Conservation (phyloP, 2,329 filamentous ascomycete genomes). For the Fusarium sororula region DNA sequence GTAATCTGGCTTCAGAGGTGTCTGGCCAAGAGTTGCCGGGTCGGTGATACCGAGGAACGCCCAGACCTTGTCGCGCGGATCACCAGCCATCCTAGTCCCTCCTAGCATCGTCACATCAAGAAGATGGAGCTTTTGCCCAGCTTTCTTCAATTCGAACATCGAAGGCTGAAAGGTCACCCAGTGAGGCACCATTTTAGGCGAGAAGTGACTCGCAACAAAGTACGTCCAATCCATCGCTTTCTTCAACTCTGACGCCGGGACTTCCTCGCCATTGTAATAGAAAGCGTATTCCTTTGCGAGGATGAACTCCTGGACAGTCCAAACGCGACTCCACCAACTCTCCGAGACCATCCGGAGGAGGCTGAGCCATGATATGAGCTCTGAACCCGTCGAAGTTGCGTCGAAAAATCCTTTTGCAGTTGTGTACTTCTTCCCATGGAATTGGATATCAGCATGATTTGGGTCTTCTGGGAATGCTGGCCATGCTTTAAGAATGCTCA, state of each 20-base stretch:
- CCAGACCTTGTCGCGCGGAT: constrained; percentile 18
- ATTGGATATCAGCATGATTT: not conserved
- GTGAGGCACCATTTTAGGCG: not conserved
- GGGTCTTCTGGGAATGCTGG: constrained; percentile 8
- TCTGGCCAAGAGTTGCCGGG: not conserved
- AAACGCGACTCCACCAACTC: constrained; percentile 26
- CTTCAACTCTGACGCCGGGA: not conserved
- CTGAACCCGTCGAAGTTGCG: not conserved
- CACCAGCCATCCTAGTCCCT: constrained; percentile 7
- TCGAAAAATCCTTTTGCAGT: constrained; percentile 11
- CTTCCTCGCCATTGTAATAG: not conserved
- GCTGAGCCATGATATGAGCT: constrained; percentile 1
- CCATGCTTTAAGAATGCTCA: constrained; percentile 3
- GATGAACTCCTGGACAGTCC: constrained; percentile 22
- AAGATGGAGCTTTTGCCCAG: not conserved
- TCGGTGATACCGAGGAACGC: constrained; percentile 14
- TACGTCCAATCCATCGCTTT: constrained; percentile 23
- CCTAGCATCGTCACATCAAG: constrained; percentile 12
- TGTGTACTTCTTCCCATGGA: constrained; percentile 11
- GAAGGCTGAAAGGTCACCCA: constrained; percentile 16
- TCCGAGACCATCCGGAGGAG: constrained; percentile 1
- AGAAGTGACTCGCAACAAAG: not conserved
- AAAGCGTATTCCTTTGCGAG: constrained; percentile 9
- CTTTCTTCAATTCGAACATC: constrained; percentile 6
- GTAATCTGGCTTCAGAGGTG: not conserved